Evolutionary conservation across 306 rosid species (phyloP).

Genomic region (Acacia melanoxylon): DNA sequence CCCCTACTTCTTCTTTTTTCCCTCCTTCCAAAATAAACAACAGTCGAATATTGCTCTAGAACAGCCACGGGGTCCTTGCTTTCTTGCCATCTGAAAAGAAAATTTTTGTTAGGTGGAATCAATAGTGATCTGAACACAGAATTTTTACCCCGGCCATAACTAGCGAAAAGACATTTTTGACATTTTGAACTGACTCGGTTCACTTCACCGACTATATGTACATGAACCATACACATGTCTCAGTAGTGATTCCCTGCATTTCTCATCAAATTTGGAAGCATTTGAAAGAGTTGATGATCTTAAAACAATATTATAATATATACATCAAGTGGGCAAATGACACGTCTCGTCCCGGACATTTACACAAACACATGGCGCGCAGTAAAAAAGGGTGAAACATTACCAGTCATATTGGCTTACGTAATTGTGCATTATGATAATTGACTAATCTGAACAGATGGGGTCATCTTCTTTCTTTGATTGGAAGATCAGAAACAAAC

Average conservation of each 20-base stretch:
- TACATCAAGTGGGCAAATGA: neutral
- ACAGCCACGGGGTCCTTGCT: neutral
- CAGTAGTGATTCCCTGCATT: neutral
- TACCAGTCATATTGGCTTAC: neutral
- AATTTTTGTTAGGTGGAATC: neutral
- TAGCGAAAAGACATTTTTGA: constrained; percentile 28
- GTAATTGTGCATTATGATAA: constrained; percentile 7
- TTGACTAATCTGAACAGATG: constrained; percentile 21
- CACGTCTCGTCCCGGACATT: neutral
- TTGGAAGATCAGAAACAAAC: neutral
- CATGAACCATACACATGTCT: neutral
- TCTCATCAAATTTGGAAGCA: neutral
- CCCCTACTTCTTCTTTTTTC: neutral
- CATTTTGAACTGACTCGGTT: constrained; percentile 38
- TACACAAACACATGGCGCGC: neutral
- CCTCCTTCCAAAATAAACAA: neutral
- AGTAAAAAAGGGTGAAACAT: neutral
- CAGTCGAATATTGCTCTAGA: neutral
- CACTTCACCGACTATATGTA: neutral
- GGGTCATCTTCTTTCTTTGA: constrained; percentile 11
- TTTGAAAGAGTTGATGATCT: neutral
- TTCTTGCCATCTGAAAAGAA: constrained; percentile 1
- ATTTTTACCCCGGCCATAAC: constrained; percentile 46
- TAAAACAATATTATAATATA: neutral
- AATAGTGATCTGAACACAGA: constrained; percentile 40